Evolutionary conservation across 2,329 filamentous ascomycete species (phyloP).

Genomic region (Sclerotinia subarctica): DNA sequence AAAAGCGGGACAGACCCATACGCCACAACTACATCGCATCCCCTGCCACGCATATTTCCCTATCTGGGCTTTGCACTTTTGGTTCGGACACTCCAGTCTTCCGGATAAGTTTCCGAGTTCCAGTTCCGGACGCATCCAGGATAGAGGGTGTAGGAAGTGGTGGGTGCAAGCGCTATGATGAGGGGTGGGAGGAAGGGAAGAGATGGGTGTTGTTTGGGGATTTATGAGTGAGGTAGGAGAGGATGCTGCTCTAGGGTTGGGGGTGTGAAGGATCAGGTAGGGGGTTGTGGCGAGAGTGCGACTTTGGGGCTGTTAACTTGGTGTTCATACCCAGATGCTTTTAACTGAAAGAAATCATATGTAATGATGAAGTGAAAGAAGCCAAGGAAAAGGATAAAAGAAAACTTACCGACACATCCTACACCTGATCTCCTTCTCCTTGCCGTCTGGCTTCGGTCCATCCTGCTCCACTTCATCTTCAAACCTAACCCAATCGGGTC

Average conservation of each 20-base stretch:
- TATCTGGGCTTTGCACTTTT: slow-evolving; percentile 74
- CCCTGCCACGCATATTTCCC: slow-evolving; percentile 97
- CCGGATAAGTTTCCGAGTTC: slow-evolving; percentile 80
- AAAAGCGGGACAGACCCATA: slow-evolving; percentile 89
- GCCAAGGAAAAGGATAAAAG: background rate
- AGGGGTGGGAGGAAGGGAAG: slow-evolving; percentile 32
- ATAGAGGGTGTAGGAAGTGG: slow-evolving; percentile 85
- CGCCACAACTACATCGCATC: slow-evolving; percentile 83
- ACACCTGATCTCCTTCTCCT: slow-evolving; percentile 65
- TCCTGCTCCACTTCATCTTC: slow-evolving; percentile 59
- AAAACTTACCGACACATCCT: slow-evolving; percentile 73
- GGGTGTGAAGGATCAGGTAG: slow-evolving; percentile 54
- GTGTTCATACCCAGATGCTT: background rate
- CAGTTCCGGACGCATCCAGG: slow-evolving; percentile 88
- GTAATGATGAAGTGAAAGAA: background rate
- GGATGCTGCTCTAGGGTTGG: slow-evolving; percentile 39
- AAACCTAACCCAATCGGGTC: slow-evolving; percentile 78
- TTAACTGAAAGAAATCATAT: background rate
- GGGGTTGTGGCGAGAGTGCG: slow-evolving; percentile 59
- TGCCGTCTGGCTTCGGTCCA: slow-evolving; percentile 26
- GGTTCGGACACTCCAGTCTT: slow-evolving; percentile 76
- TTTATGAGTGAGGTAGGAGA: slow-evolving; percentile 22
- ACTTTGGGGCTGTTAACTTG: slow-evolving; percentile 22
- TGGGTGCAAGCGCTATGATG: slow-evolving; percentile 63
- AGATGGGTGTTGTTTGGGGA: slow-evolving; percentile 25